A percentile compares a stretch with the other conserved stretches of the same genome.
Conservation (phyloP, 202 grass and related monocot genomes). For the Eragrostis tef region DNA sequence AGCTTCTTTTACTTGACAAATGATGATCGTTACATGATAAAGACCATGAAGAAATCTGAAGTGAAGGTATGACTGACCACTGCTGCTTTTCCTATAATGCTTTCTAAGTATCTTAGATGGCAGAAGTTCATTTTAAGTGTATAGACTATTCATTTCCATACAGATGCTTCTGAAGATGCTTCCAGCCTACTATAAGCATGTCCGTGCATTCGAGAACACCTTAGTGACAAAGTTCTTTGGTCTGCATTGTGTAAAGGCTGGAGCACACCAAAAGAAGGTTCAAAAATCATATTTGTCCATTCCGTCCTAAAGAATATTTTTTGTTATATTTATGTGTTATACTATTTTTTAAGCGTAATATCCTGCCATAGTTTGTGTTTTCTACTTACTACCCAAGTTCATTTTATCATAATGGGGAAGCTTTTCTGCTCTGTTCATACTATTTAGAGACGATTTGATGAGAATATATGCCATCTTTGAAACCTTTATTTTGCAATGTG, state of each 20-base stretch:
- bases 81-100: constrained; percentile 18
- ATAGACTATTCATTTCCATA: constrained; percentile 24
- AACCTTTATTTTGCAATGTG: not conserved
- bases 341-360: constrained; percentile 25
- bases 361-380: constrained; percentile 45
- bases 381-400: constrained; percentile 56
- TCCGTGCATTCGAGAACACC: constrained; percentile 71
- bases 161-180: constrained; percentile 91
- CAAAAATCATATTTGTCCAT: constrained; percentile 33
- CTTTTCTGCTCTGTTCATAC: constrained; percentile 70
- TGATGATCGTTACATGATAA: constrained; percentile 89
- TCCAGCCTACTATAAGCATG: constrained; percentile 87
- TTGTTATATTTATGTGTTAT: not conserved
- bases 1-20: constrained; percentile 94
- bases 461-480: not conserved
- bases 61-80: constrained; percentile 64
- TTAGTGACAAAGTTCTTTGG: constrained; percentile 91
- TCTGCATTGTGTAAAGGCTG: constrained; percentile 86
- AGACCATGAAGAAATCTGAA: constrained; percentile 95
- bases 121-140: constrained; percentile 28
- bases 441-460: constrained; percentile 79
- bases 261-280: constrained; percentile 77
- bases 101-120: constrained; percentile 1
- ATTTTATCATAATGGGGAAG: constrained; percentile 95
- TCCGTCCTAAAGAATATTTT: not conserved